Conservation (phyloP, 345 rosid genomes). For the Eucalyptus regnans region DNA sequence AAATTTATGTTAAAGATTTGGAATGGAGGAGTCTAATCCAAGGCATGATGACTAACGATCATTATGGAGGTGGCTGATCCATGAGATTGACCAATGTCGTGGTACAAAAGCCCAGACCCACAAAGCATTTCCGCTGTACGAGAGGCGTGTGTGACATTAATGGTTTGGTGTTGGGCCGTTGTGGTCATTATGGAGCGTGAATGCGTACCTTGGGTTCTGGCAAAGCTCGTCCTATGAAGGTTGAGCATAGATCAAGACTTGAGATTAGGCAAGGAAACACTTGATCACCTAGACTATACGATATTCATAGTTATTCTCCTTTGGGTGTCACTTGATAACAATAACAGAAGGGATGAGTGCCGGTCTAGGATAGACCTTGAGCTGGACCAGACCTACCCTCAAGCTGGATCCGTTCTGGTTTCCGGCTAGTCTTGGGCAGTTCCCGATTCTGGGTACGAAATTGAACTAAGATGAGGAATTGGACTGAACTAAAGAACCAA, state of each 20-base stretch:
- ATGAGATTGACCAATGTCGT: background rate
- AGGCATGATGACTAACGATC: background rate
- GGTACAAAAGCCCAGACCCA: background rate
- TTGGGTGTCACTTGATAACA: background rate
- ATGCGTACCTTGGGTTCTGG: too few relatives aligned
- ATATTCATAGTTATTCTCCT: too few relatives aligned
- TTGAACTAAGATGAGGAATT: too few relatives aligned
- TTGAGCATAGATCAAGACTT: too few relatives aligned
- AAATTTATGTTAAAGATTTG: background rate
- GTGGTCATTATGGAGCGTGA: background rate
- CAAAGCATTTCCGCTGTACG: background rate
- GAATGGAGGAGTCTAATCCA: background rate
- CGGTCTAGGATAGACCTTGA: background rate
- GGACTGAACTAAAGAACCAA: too few relatives aligned
- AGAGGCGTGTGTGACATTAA: background rate
- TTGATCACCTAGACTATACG: too few relatives aligned
- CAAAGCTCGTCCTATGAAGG: too few relatives aligned
- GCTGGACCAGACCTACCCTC: too few relatives aligned
- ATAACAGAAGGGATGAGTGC: background rate
- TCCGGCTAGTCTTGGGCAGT: too few relatives aligned
- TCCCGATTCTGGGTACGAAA: too few relatives aligned
- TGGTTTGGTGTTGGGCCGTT: background rate
- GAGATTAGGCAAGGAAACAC: background rate
- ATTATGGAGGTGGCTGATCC: background rate
- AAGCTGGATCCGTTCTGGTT: too few relatives aligned